Evolutionary conservation across 768 basidiomycete genomes (phyloP).

Genomic region (Sporobolomyces phaffii): DNA sequence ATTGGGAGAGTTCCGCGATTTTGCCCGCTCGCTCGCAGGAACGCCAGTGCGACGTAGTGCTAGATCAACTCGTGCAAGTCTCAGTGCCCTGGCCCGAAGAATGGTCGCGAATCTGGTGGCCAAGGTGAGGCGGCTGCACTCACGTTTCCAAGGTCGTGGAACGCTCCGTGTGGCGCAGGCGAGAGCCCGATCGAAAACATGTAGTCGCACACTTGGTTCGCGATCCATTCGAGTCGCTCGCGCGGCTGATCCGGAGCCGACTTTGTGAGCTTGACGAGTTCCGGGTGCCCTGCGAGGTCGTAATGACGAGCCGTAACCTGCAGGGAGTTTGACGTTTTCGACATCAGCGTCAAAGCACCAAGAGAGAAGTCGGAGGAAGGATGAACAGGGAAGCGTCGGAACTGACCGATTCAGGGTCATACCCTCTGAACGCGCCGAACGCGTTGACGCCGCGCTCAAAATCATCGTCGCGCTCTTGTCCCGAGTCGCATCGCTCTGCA

Average conservation of each 20-base stretch:
- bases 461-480: slow-evolving; percentile 10
- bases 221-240: slow-evolving; percentile 15
- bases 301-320: not conserved
- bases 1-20: slow-evolving; percentile 26
- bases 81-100: no score
- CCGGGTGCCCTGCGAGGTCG: not conserved
- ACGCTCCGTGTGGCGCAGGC: not conserved
- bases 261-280: not conserved
- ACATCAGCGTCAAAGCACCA: no score
- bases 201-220: slow-evolving; percentile 13
- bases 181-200: not conserved
- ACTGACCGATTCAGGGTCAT: not conserved
- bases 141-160: slow-evolving; percentile 26
- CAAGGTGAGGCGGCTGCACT: no score
- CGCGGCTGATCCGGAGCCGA: not conserved
- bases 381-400: no score
- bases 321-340: no score
- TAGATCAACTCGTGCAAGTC: not conserved
- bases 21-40: not conserved
- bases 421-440: slow-evolving; percentile 23
- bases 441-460: slow-evolving; percentile 26
- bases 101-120: no score
- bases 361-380: no score
- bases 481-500: not conserved
- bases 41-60: slow-evolving; percentile 29